Base-by-base conservation (phyloP, 768 basidiomycete species). In the Lactarius indigo region DNA sequence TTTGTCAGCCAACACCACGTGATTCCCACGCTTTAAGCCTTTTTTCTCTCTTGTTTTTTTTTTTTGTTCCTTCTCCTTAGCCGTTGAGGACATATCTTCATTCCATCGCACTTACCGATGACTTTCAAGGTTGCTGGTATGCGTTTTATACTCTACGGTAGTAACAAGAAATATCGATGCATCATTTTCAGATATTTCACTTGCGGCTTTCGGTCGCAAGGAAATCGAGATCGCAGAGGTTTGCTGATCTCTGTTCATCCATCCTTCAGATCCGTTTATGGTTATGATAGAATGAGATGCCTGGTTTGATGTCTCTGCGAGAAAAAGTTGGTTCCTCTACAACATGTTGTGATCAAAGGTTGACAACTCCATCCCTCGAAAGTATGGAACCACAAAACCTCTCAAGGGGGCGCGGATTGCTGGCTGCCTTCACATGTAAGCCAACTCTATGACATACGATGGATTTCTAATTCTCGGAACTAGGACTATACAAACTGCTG, bases 201-300 rank as follows among this genome's bases (percentile, higher is more conserved):
- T 99, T 76, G 97, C 97, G 76, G 96, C 96, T 68, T 99, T 98
- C 81, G 94, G 96, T 79, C 94, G 96, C 84, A 99, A 99, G 84
- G 96, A 99, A 83, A 93, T 99, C 74, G 90, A 96, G 82, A 92
- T 99, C 79, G 96, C 96, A 70, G 96, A 99, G 89, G 96, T 96
- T 78, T 72, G 77, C 64, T 72, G 62, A 52, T 50, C 70, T 60
- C 55, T 68, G 68, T 70, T 59, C 64, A 61, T 64, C 23, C 65
- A 60, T 66, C 66, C 6, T 59, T 69, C 59, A 68, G 54, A 67
- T 61, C 41, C n/a, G 12, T 50, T 52, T 13, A 28, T 28, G 47
- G 13, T 5, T 31, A 39, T 62, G 63, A 41, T 74, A 94, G 91
- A 86, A 90, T 84, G 92, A 94, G 79, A 95, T 94, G 92, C 93